Evolutionary conservation across 2,329 filamentous ascomycete species (phyloP).

Genomic region (Penicillium thymicola): DNA sequence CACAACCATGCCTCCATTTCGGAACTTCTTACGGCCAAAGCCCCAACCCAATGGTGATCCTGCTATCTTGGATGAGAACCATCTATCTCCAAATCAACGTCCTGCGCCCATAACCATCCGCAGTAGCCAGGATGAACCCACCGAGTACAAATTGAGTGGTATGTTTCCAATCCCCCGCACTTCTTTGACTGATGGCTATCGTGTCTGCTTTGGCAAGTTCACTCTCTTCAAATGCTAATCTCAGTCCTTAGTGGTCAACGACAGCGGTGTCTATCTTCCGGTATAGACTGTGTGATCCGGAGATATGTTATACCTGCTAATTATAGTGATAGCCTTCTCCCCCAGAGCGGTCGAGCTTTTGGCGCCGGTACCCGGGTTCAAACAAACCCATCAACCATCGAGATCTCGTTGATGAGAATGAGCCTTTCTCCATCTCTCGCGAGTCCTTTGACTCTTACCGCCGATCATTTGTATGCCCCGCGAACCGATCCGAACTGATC

Average conservation of each 20-base stretch:
- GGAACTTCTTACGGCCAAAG: constrained; percentile 67
- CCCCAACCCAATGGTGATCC: constrained; percentile 45
- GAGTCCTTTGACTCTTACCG: constrained; percentile 97
- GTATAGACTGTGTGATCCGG: constrained; percentile 50
- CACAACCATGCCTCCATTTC: constrained; percentile 61
- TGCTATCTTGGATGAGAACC: constrained; percentile 53
- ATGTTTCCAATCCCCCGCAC: constrained; percentile 34
- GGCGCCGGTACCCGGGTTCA: constrained; percentile 55
- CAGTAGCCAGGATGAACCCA: constrained; percentile 61
- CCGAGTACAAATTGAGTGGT: constrained; percentile 80
- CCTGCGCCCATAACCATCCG: constrained; percentile 55
- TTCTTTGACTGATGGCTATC: background rate
- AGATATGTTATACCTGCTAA: background rate
- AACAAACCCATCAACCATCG: constrained; percentile 56
- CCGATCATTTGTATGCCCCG: constrained; percentile 75
- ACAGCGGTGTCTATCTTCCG: constrained; percentile 90
- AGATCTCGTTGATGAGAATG: constrained; percentile 73
- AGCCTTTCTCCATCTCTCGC: constrained; percentile 90
- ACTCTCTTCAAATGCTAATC: constrained; percentile 17
- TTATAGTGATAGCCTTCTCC: constrained; percentile 68
- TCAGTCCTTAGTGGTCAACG: constrained; percentile 73
- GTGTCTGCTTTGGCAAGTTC: background rate
- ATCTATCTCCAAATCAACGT: constrained; percentile 45
- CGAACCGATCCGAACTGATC: background rate
- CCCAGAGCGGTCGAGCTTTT: constrained; percentile 76